Conservation (phyloP, 2,329 filamentous ascomycete genomes). For the Aspergillus costaricaensis region DNA sequence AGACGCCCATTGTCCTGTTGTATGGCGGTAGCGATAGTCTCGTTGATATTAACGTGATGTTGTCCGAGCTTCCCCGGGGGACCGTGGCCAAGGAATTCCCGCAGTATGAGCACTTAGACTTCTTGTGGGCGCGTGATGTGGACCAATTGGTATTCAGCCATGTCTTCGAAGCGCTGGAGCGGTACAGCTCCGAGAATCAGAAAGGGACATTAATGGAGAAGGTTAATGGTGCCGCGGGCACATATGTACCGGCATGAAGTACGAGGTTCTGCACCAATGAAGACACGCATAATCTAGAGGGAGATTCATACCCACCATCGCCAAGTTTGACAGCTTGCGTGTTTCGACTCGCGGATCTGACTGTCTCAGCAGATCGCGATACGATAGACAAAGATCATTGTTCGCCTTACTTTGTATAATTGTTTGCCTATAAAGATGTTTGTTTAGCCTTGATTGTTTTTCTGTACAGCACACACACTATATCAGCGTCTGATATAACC, state of each 20-base stretch:
- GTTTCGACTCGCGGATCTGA: background rate
- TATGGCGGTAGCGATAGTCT: constrained; percentile 93
- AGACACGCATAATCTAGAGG: background rate
- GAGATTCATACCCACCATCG: background rate
- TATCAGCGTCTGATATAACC: background rate
- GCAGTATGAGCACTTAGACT: constrained; percentile 96
- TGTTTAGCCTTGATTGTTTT: background rate
- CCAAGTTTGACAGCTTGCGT: background rate
- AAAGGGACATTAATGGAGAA: constrained; percentile 3
- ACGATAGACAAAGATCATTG: background rate
- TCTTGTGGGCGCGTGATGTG: constrained; percentile 89
- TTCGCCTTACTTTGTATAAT: background rate
- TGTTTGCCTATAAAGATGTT: background rate
- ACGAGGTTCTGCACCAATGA: background rate
- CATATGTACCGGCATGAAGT: constrained; percentile 10
- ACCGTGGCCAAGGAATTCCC: constrained; percentile 84
- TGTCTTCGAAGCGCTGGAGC: constrained; percentile 84
- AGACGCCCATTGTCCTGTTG: constrained; percentile 87
- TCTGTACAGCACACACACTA: background rate
- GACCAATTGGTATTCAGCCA: constrained; percentile 83
- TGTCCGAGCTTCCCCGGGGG: constrained; percentile 79
- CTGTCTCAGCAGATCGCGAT: background rate
- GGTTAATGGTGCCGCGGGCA: constrained; percentile 13
- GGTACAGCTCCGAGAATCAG: constrained; percentile 44
- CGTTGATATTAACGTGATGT: constrained; percentile 91